Conservation (phyloP, 495 filamentous ascomycete genomes). For the Daldinia bambusicola region DNA sequence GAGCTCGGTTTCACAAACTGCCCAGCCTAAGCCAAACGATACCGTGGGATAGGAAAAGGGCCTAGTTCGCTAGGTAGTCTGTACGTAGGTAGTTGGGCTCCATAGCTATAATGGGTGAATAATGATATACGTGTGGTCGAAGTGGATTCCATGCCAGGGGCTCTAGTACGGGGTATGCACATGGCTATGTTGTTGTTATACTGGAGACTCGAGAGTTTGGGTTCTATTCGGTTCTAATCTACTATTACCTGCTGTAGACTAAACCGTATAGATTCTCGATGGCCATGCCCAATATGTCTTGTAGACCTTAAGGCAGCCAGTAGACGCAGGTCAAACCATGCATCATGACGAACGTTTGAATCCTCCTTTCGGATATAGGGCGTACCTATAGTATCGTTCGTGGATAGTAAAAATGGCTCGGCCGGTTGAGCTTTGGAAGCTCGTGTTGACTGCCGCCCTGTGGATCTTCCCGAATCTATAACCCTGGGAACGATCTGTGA, state of each 20-base stretch:
- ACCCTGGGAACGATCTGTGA: constrained; percentile 10
- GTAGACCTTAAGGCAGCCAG: background rate
- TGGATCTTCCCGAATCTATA: constrained; percentile 19
- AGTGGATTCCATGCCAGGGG: constrained; percentile 14
- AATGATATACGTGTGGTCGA: constrained; percentile 13
- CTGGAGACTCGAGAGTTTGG: background rate
- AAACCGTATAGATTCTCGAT: background rate
- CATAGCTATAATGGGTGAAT: constrained; percentile 11
- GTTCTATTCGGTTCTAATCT: background rate
- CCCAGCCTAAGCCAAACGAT: constrained; percentile 23
- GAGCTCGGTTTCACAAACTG: constrained; percentile 24
- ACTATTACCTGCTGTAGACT: constrained; percentile 3
- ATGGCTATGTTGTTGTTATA: constrained; percentile 20
- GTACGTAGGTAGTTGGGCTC: background rate
- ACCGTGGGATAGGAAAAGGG: constrained; percentile 7
- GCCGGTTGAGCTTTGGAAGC: constrained; percentile 16
- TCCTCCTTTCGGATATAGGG: constrained; percentile 4
- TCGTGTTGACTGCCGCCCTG: constrained; percentile 2
- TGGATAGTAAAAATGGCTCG: constrained; percentile 15
- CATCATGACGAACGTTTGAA: constrained; percentile 11
- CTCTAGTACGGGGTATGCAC: constrained; percentile 25
- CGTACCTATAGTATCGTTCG: background rate
- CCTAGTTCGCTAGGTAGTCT: background rate
- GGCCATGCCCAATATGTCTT: constrained; percentile 1
- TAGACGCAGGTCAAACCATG: constrained; percentile 6